A percentile compares a stretch with the other conserved stretches of the same genome.
phyloP scores from a whole-genome alignment of 305 asterid species.

The Plantago coronopus region DNA sequence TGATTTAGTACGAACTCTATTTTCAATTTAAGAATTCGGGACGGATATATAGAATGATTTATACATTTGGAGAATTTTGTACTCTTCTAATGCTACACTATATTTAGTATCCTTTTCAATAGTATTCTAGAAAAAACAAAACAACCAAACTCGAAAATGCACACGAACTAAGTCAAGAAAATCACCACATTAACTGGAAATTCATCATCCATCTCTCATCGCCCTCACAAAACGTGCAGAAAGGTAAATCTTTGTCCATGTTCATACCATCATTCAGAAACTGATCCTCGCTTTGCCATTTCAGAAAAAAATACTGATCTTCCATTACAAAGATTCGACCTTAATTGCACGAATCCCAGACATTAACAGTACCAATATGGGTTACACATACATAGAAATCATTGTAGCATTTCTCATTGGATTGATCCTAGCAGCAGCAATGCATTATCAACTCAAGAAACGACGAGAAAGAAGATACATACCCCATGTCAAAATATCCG shows the following conservation, averaged over 20 bases:
- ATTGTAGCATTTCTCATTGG: constrained; percentile 66
- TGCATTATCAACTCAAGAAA: constrained; percentile 62
- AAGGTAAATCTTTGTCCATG: constrained; percentile 21
- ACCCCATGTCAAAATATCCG: constrained; percentile 50
- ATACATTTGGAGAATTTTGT: not conserved
- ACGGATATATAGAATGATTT: too few species aligned
- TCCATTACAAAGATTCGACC: not conserved
- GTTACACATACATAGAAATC: constrained; percentile 47
- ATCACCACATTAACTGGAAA: constrained; percentile 19
- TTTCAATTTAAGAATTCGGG: too few species aligned
- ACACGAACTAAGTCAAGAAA: constrained; percentile 7
- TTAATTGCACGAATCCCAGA: constrained; percentile 18
- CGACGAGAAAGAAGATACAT: constrained; percentile 48
- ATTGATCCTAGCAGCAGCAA: constrained; percentile 55
- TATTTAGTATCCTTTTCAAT: not conserved
- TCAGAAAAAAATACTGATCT: too few species aligned
- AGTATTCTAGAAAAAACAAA: not conserved
- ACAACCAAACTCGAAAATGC: constrained; percentile 15
- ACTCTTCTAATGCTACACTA: not conserved
- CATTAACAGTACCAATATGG: constrained; percentile 20
- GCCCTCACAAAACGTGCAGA: constrained; percentile 28
- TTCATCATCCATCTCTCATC: constrained; percentile 15
- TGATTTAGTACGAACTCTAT: too few species aligned
- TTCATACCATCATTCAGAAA: not conserved
- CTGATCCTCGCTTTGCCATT: too few species aligned